Conservation (phyloP, 768 basidiomycete genomes). For the Leucosporidium yakuticum region DNA sequence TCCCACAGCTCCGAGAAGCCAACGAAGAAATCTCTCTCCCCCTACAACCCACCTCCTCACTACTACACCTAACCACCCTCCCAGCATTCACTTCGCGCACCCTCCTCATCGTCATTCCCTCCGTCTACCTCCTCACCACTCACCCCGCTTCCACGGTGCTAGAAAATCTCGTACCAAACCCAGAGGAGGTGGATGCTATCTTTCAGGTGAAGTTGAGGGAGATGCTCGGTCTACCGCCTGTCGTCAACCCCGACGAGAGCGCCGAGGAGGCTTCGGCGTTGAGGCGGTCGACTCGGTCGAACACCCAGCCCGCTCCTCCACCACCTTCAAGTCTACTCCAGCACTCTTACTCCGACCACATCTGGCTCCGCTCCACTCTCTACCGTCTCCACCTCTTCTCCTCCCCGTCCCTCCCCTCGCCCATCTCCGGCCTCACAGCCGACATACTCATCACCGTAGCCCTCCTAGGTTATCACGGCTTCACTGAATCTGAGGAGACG, state of each 20-base stretch:
- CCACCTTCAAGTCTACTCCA: background rate
- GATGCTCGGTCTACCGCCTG: conserved; percentile 1
- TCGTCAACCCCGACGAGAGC: too few species aligned
- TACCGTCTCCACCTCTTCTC: conserved; percentile 35
- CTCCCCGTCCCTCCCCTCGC: conserved; percentile 4
- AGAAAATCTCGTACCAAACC: conserved; percentile 10
- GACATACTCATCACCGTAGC: conserved; percentile 31
- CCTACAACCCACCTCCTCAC: background rate
- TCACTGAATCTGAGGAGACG: background rate
- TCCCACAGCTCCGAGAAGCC: conserved; percentile 33
- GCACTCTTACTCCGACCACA: conserved; percentile 13
- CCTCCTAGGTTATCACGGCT: conserved; percentile 10
- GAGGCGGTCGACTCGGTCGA: background rate
- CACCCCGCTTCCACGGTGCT: background rate
- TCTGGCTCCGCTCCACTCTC: conserved; percentile 20
- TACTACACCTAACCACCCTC: conserved; percentile 32
- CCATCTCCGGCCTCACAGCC: conserved; percentile 35
- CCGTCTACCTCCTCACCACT: conserved; percentile 29
- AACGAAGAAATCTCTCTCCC: conserved; percentile 34
- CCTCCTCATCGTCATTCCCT: conserved; percentile 36
- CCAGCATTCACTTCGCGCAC: conserved; percentile 35
- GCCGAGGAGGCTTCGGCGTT: too few species aligned
- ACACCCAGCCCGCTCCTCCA: background rate
- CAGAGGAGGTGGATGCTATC: conserved; percentile 34
- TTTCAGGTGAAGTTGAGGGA: conserved; percentile 23